Conservation (phyloP, 805 yeast species). For the Grigorovia humatica region DNA sequence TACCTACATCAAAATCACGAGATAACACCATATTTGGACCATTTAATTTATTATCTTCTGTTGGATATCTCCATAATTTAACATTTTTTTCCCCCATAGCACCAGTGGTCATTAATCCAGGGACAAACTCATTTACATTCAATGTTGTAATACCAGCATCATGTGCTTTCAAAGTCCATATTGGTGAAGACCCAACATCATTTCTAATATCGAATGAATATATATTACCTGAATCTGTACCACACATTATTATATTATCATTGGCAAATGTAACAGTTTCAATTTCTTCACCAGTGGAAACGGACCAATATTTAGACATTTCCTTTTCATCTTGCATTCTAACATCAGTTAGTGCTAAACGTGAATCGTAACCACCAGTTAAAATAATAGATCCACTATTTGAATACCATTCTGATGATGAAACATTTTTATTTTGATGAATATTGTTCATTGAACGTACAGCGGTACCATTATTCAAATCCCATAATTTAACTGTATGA, state of each 20-base stretch:
- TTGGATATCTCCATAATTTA: constrained; percentile 76
- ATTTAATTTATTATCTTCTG: constrained; percentile 26
- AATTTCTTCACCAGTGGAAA: constrained; percentile 65
- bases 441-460: constrained; percentile 60
- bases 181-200: constrained; percentile 44
- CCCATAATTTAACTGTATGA: constrained; percentile 92
- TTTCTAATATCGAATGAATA: constrained; percentile 80
- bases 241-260: constrained; percentile 57
- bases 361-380: constrained; percentile 91
- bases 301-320: constrained; percentile 56
- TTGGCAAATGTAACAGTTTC: constrained; percentile 71
- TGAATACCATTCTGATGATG: constrained; percentile 80
- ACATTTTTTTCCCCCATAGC: constrained; percentile 84
- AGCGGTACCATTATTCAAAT: constrained; percentile 60
- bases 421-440: constrained; percentile 74
- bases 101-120: constrained; percentile 71
- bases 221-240: constrained; percentile 84
- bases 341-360: constrained; percentile 74
- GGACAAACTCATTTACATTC: constrained; percentile 53
- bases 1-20: constrained; percentile 90
- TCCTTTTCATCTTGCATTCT: constrained; percentile 53
- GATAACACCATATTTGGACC: constrained; percentile 81
- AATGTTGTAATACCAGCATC: constrained; percentile 86
- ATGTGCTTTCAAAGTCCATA: constrained; percentile 96
- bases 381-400: constrained; percentile 56